Base-by-base conservation (phyloP, 176 grass and related monocot genomes). In the Ananas comosus region DNA sequence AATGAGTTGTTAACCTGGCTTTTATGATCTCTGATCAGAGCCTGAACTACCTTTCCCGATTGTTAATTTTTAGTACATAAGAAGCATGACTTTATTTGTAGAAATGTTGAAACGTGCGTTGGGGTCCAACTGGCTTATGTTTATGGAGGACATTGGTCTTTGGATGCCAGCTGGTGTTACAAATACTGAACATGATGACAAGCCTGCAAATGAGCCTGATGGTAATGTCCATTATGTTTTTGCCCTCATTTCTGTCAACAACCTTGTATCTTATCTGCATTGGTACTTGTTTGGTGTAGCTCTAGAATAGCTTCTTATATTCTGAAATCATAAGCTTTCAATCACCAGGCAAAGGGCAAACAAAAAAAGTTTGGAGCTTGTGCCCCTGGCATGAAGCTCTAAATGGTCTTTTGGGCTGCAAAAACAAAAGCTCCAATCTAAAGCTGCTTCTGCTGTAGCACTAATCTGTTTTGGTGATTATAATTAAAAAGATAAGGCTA, bases 161-260 rank as follows among this genome's bases (percentile, higher is more conserved):
- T 99, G 82, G 80, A 79, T 93, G 67, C 82, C 89, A 83, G 25
- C 64, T 68, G 78, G 88, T 79, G 66, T 90, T 49, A 77, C 76
- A 21, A 80, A 93, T 53, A 80, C 57, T 5, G 82, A 86, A 67
- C 82, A 93, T 58, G 59, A 99, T 67, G 86, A 99, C 69, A 93
- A 90, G 77, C 87, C 89, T 82, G 74, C 80, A 70, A 86, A 93
- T 73, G 94, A 93, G 69, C 94, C 77, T 22, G 89, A 99, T 80
- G 94, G 93, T 96, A 75, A 72, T 67, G 81, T 83, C 53, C 49
- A 17, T 78, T 66, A 24, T 50, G 11, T 18, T 51, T n/a, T 13
- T 25, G 13, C 13, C 19, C 17, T 16, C 42, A 64, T 18, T 71
- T 56, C 24, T 57, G 0, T 4, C 16, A 2, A 57, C 56, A 22